Evolutionary conservation across 208 protist species (phyloP), one percentile per base, ranked within the genome.

Genomic region (Trypanosoma congolense): DNA sequence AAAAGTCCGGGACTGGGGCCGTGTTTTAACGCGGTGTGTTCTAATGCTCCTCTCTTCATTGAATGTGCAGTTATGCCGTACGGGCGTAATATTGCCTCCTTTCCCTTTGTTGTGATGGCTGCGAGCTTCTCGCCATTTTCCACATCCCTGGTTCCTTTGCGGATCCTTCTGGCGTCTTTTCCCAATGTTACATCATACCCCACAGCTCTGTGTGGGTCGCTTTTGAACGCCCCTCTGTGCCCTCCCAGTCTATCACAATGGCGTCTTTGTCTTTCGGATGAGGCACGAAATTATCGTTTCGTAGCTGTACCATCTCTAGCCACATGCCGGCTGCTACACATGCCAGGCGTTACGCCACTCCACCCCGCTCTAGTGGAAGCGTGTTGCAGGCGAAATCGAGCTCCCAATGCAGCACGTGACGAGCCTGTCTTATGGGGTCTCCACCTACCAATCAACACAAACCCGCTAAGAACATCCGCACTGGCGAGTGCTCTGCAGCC

Each of bases 31-130:
- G 10, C 52, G 8, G 52, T 14, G 35, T 57, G 52, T 1, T 18
- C 50, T 4, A 57, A 21, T 3, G 52, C 36, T n/a, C 52, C 52
- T 57, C 52, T 57, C n/a, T 57, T 57, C 46, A 57, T 47, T 30
- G 52, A 57, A 45, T 47, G 52, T 19, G 38, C 52, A 45, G 52
- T 26, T 38, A 57, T 46, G 14, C 31, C 52, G 0, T 33, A 57
- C 1, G 31, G 31, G 2, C 52, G 29, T 0, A 43, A 5, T 19
- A 47, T 46, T 24, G 38, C 46, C 1, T 57, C 52, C 22, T 46
- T 29, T 2, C 24, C 38, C 43, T 29, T 57, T 46, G 33, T 57
- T 30, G 52, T 47, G 2, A 46, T 9, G 18, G 36, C 43, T 16
- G 1, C 30, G n/a, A 19, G n/a, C n/a, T 46, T 43, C 33, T 46